Conservation (phyloP, 495 filamentous ascomycete genomes). For the Tetracladium setigerum region DNA sequence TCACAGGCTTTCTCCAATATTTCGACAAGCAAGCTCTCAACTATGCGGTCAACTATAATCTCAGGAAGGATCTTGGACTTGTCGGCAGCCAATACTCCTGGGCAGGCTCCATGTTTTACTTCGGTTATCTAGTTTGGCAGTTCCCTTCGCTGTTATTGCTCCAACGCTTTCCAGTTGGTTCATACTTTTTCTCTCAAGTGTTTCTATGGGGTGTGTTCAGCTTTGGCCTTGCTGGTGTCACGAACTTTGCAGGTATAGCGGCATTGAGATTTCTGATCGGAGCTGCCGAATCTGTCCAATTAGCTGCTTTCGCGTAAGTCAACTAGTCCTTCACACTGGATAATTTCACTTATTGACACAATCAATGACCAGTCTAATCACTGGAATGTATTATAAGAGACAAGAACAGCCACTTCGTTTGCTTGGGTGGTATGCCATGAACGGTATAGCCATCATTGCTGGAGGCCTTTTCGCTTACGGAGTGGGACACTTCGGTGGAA, state of each 20-base stretch:
- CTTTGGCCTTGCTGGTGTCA: no score
- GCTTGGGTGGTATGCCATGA: conserved; percentile 36
- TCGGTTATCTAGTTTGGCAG: conserved; percentile 33
- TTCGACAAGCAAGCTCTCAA: conserved; percentile 28
- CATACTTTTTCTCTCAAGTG: conserved; percentile 26
- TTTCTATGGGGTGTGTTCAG: conserved; percentile 1
- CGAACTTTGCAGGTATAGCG: conserved; percentile 32
- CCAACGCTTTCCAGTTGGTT: conserved; percentile 39
- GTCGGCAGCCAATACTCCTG: conserved; percentile 10
- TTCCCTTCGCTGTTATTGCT: conserved; percentile 42
- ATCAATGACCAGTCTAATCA: no score
- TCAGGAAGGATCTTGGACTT: conserved; percentile 29
- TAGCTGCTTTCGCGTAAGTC: conserved; percentile 20
- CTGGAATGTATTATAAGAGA: conserved; percentile 50
- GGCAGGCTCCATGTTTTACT: conserved; percentile 23
- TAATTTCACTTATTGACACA: no score
- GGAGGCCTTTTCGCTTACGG: conserved; percentile 50
- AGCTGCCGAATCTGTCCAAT: conserved; percentile 19
- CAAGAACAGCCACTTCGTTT: conserved; percentile 43
- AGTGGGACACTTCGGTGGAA: conserved; percentile 41
- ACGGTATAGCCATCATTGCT: conserved; percentile 38
- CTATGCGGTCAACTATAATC: conserved; percentile 33
- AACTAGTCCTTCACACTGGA: no score
- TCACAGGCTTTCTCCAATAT: conserved; percentile 8
- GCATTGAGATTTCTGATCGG: conserved; percentile 31